Evolutionary conservation across 495 filamentous ascomycete species (phyloP).

Genomic region (Oleoguttula mirabilis): DNA sequence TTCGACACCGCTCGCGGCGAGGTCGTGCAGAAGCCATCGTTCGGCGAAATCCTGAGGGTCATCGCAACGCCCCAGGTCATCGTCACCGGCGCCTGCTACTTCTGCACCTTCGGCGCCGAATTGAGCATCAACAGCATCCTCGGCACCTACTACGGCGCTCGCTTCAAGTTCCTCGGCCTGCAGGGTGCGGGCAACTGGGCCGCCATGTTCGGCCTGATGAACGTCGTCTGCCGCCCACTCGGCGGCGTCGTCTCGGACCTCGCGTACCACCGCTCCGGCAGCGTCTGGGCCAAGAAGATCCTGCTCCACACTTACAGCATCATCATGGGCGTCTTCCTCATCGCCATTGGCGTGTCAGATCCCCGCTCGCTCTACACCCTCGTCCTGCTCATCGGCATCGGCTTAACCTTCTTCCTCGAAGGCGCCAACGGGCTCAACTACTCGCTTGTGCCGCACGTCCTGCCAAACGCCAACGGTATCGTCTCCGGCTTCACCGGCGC

Average conservation of each 20-base stretch:
- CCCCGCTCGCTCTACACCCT: conserved; percentile 21
- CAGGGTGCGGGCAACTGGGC: conserved; percentile 29
- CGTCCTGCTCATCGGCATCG: conserved; percentile 25
- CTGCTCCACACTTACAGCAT: conserved; percentile 27
- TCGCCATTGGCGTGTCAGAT: conserved; percentile 25
- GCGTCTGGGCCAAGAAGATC: conserved; percentile 30
- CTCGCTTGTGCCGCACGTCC: conserved; percentile 30
- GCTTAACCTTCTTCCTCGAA: conserved; percentile 29
- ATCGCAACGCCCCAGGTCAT: conserved; percentile 25
- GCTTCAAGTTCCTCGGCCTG: conserved; percentile 24
- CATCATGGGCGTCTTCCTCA: conserved; percentile 26
- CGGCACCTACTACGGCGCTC: conserved; percentile 26
- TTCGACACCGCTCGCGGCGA: conserved; percentile 28
- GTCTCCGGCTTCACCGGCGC: conserved; percentile 31
- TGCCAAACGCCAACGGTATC: conserved; percentile 30
- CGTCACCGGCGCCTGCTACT: conserved; percentile 27
- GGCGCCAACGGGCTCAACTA: conserved; percentile 30
- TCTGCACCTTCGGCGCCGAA: conserved; percentile 31
- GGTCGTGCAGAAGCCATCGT: conserved; percentile 28
- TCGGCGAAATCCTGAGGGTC: conserved; percentile 23
- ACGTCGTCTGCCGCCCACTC: conserved; percentile 27
- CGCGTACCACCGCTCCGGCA: conserved; percentile 22
- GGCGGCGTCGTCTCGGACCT: conserved; percentile 28
- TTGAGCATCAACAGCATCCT: conserved; percentile 31
- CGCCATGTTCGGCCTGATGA: conserved; percentile 32